phyloP scores from a whole-genome alignment of 768 basidiomycete genomes.

The Tricholoma furcatifolium region DNA sequence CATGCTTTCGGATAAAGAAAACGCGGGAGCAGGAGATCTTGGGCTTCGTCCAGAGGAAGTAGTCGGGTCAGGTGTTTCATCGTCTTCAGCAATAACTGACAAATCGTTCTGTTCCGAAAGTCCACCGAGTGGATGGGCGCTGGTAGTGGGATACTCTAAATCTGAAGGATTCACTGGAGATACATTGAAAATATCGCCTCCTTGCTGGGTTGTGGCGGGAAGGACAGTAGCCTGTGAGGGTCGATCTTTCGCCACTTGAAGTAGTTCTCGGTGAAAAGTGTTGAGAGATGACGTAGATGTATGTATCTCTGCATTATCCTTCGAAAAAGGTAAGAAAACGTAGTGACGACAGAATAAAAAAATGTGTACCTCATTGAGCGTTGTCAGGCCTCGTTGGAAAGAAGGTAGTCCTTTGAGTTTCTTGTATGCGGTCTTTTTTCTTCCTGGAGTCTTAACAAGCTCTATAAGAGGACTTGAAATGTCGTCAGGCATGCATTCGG shows the following conservation, averaged over 20 bases:
- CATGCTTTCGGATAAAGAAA: neutral
- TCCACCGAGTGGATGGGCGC: conserved; percentile 7
- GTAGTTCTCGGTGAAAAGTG: conserved; percentile 45
- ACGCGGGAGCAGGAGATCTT: neutral
- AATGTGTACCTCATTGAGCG: conserved; percentile 44
- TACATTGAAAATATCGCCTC: neutral
- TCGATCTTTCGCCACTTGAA: conserved; percentile 27
- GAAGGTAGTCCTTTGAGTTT: conserved; percentile 42
- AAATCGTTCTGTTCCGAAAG: conserved; percentile 42
- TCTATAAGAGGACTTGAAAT: conserved; percentile 65
- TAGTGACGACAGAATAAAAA: neutral
- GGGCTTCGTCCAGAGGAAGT: conserved; percentile 5
- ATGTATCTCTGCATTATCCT: conserved; percentile 35
- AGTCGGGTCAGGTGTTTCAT: conserved; percentile 52
- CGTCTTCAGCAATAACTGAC: conserved; percentile 72
- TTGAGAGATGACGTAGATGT: conserved; percentile 44
- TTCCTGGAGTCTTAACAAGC: conserved; percentile 80
- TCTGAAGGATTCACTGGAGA: neutral
- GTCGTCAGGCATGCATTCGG: neutral
- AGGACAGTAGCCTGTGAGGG: neutral
- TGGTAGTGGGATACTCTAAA: neutral
- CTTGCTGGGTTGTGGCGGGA: neutral
- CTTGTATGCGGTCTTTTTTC: conserved; percentile 57
- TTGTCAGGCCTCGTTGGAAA: conserved; percentile 43
- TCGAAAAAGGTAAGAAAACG: neutral